Evolutionary conservation across 768 basidiomycete genomes (phyloP), one percentile per base, ranked within the genome.

Genomic region (Leccinum pellstonianum): DNA sequence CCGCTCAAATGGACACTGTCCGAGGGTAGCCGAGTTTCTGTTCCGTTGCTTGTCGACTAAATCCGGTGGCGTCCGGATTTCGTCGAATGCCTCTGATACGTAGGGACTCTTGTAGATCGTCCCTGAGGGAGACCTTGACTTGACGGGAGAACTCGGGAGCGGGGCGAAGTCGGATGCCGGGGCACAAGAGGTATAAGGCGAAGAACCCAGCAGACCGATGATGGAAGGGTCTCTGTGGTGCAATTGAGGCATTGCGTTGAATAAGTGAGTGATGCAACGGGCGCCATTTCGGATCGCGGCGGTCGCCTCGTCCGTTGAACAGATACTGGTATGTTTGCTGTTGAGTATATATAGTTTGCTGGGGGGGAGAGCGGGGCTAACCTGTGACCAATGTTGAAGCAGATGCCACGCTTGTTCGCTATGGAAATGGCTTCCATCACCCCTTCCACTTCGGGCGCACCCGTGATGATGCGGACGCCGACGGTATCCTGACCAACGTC

Each of bases 171-270:
- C 64, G 15, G 76, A 75, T 3, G 79, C 74, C 55, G 77, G 72
- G 0, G 73, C 73, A 5, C 79, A 77, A 23, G 80, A 79, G 38
- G 85, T 74, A 67, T 84, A 81, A 2, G 87, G 89, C 14, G 87
- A 88, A 43, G 91, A 83, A 27, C 92, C 92, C 55, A 96, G 76
- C 8, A 95, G 81, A 27, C 94, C 94, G 57, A 95, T 93, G 68
- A 95, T 92, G 11, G 91, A 91, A 11, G 94, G 93, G 70, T 95
- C 93, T 35, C 94, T 83, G 70, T 96, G 93, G 70, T 95, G 90
- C 41, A 92, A 74, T 66, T 90, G 90, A 14, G 90, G 90, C 93
- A 94, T 94, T 7, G 93, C 91, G 64, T 96, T 96, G 85, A 93
- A 95, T 25, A 95, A 78, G 73, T 95, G 94, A 0, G 94, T 95